Base-by-base conservation (phyloP, 345 rosid species). In the Cardamine occulta region DNA sequence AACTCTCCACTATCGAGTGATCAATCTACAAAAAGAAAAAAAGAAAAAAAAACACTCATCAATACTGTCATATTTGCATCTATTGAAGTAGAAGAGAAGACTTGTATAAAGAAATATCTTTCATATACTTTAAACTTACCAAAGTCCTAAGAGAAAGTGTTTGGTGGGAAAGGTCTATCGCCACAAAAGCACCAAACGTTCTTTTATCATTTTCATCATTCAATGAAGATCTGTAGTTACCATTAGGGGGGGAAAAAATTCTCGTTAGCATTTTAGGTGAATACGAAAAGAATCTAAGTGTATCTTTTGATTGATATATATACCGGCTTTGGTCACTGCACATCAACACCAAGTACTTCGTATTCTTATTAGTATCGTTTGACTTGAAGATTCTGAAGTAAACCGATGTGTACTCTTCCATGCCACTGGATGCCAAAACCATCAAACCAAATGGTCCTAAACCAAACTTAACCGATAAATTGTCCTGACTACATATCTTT, bases 311-410 rank as follows among this genome's bases (percentile, higher is more conserved):
- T 28, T 15, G 5, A 45, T 65, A 6, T 47, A 32, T 37, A 13
- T 77, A 75, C 66, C 88, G 84, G 93, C 85, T 87, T 70, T 88
- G 95, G 83, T 90, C 91, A 82, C 95, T 88, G 81, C 95, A 90
- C 96, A 93, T 86, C 45, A 93, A 88, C 45, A 90, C 98, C 9
- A 79, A 79, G 63, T 81, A 74, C 73, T 85, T 68, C 12, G 32
- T 61, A 29, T 51, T 26, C 47, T 39, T 87, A 54, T 29, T 29
- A 1, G 59, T 37, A 72, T 29, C 71, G 37, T 53, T 64, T 59
- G 52, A 3, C 67, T 79, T 88, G 78, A 89, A 90, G 40, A 90
- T 80, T 76, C 87, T 84, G 21, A 88, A 93, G 84, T 82, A 89
- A 10, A 90, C 83, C 23, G 87, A 81, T 0, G 89, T 90, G 78